Conservation (phyloP, 345 rosid genomes). For the Eucalyptus camaldulensis region DNA sequence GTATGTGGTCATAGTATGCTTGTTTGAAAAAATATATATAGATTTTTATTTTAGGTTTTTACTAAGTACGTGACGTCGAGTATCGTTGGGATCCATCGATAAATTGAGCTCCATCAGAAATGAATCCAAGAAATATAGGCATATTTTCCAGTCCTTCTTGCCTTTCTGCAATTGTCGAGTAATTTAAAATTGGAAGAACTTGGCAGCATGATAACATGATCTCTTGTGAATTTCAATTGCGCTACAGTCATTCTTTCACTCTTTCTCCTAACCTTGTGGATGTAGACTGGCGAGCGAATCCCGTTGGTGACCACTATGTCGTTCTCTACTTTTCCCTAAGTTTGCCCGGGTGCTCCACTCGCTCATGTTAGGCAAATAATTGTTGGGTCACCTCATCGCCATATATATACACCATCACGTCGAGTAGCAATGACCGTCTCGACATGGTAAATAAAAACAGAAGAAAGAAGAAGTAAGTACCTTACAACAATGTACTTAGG, state of each 20-base stretch:
- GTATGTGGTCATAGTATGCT: not conserved
- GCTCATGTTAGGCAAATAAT: not conserved
- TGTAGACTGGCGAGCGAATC: not conserved
- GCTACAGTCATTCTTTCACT: not conserved
- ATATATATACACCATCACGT: not conserved
- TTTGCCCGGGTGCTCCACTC: not conserved
- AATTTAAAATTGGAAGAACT: not conserved
- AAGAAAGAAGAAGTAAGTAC: not conserved
- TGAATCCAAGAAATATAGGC: not conserved
- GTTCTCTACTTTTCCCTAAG: not conserved
- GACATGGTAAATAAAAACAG: fast-evolving
- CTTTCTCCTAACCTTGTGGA: not conserved
- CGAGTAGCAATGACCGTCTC: fast-evolving
- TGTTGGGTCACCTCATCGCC: not conserved
- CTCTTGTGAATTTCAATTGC: not conserved
- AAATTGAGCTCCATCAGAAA: not conserved
- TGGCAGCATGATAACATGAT: not conserved
- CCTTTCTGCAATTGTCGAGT: not conserved
- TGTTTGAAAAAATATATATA: not conserved
- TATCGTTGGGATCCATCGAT: not conserved
- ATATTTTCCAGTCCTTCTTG: not conserved
- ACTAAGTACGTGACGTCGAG: not conserved
- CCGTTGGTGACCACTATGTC: not conserved
- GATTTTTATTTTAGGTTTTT: not conserved
- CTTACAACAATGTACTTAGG: not conserved